These are phyloP conservation scores for Trichophyton verrucosum DNA, from an alignment of 2,329 filamentous ascomycete genomes.

Conservation along the genomic window DNA sequence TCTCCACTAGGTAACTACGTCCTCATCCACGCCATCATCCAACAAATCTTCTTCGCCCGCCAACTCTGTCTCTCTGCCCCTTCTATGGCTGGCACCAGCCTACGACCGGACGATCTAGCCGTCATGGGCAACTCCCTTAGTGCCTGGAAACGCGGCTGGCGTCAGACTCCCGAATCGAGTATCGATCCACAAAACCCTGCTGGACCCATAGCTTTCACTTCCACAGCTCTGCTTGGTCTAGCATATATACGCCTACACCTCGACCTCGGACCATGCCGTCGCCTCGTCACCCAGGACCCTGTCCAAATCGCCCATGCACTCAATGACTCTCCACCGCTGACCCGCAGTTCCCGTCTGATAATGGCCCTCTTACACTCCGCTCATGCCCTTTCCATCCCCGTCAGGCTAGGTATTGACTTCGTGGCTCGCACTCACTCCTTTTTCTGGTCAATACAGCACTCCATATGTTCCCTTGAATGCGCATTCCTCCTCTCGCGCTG, in stretches of 20 bases:
- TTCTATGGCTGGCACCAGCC: slow-evolving; percentile 30
- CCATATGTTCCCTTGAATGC: slow-evolving; percentile 42
- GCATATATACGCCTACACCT: slow-evolving; percentile 38
- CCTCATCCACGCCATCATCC: slow-evolving; percentile 42
- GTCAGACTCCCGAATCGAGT: slow-evolving; percentile 40
- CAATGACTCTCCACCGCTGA: slow-evolving; percentile 31
- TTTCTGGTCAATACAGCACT: slow-evolving; percentile 45
- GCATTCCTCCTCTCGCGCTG: slow-evolving; percentile 38
- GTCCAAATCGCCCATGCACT: slow-evolving; percentile 36
- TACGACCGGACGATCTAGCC: slow-evolving; percentile 34
- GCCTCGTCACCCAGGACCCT: slow-evolving; percentile 37
- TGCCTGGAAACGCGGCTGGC: slow-evolving; percentile 43
- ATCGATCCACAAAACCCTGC: slow-evolving; percentile 43
- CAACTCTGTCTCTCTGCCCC: slow-evolving; percentile 37
- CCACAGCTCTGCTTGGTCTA: slow-evolving; percentile 36
- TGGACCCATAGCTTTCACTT: slow-evolving; percentile 43
- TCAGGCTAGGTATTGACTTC: slow-evolving; percentile 42
- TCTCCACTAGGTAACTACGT: slow-evolving; percentile 44
- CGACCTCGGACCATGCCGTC: slow-evolving; percentile 36
- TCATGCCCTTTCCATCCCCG: slow-evolving; percentile 43
- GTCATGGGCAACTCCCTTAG: slow-evolving; percentile 37
- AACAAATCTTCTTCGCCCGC: slow-evolving; percentile 42
- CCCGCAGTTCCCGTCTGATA: slow-evolving; percentile 35
- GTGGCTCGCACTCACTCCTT: slow-evolving; percentile 43
- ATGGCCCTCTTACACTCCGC: slow-evolving; percentile 42